A percentile compares a stretch with the other conserved stretches of the same genome.
These are phyloP conservation scores for Bruguiera parviflora DNA, from an alignment of 345 rosid genomes.

Conservation along the genomic window DNA sequence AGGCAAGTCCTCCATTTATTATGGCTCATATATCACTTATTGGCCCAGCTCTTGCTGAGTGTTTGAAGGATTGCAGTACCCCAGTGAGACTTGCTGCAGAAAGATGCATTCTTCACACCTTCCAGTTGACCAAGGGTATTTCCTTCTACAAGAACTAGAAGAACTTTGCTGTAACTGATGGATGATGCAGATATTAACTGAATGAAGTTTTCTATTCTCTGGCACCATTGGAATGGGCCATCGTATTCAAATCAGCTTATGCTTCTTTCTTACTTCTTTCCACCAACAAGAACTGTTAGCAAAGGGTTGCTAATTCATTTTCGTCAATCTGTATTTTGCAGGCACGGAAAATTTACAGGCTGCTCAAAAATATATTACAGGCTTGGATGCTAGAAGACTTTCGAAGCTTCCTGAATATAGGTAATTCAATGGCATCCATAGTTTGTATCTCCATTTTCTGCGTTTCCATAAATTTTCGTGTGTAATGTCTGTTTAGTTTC, in stretches of 20 bases:
- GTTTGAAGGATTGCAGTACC: conserved; percentile 73
- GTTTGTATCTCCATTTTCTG: neutral
- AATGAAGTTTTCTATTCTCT: neutral
- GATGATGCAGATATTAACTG: neutral
- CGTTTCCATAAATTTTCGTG: neutral
- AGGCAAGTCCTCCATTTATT: conserved; percentile 53
- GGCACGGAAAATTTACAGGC: conserved; percentile 75
- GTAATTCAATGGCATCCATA: conserved; percentile 26
- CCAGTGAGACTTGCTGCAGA: conserved; percentile 91
- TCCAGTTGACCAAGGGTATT: conserved; percentile 77
- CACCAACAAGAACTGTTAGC: neutral
- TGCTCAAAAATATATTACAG: conserved; percentile 89
- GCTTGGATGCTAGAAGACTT: conserved; percentile 91
- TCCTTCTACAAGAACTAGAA: neutral
- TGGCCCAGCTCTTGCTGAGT: conserved; percentile 79
- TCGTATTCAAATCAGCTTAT: neutral
- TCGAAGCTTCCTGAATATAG: conserved; percentile 72
- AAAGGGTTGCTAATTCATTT: neutral
- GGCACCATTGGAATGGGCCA: neutral
- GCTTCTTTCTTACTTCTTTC: neutral
- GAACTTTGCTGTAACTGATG: neutral
- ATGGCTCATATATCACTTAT: conserved; percentile 46
- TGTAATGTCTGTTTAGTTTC: neutral
- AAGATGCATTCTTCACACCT: conserved; percentile 75
- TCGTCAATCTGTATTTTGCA: conserved; percentile 22